phyloP scores from a whole-genome alignment of 2,329 filamentous ascomycete genomes.

The Cercospora brassicicola region DNA sequence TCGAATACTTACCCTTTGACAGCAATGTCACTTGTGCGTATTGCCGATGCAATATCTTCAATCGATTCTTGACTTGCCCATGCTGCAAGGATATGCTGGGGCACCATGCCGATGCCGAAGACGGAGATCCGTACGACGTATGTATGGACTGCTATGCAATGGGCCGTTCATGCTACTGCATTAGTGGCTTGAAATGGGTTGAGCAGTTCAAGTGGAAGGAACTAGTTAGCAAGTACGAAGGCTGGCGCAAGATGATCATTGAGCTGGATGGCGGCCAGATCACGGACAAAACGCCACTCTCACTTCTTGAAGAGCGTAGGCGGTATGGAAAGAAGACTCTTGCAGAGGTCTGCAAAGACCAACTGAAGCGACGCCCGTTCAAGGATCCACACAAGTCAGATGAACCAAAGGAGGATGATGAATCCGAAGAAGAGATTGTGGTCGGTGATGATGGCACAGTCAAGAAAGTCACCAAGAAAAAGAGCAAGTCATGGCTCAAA shows the following conservation, averaged over 20 bases:
- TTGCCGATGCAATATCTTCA: slow-evolving; percentile 95
- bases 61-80: slow-evolving; percentile 90
- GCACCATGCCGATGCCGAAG: slow-evolving; percentile 56
- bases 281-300: slow-evolving; percentile 64
- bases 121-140: slow-evolving; percentile 86
- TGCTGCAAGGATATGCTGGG: slow-evolving; percentile 69
- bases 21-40: slow-evolving; percentile 94
- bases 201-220: slow-evolving; percentile 89
- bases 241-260: slow-evolving; percentile 77
- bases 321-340: slow-evolving; percentile 72
- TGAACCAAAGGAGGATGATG: slow-evolving; percentile 45
- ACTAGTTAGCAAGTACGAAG: slow-evolving; percentile 73
- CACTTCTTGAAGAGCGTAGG: slow-evolving; percentile 68
- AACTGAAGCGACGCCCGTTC: slow-evolving; percentile 76
- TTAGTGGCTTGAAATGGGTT: slow-evolving; percentile 83
- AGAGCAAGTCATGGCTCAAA: slow-evolving; percentile 51
- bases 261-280: slow-evolving; percentile 65
- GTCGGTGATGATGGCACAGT: slow-evolving; percentile 64
- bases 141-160: slow-evolving; percentile 99
- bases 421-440: slow-evolving; percentile 56
- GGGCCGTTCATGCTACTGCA: slow-evolving; percentile 87
- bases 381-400: slow-evolving; percentile 71
- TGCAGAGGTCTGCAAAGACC: slow-evolving; percentile 91
- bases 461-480: slow-evolving; percentile 65
- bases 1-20: slow-evolving; percentile 79